A percentile compares a stretch with the other conserved stretches of the same genome.
These are phyloP conservation scores for Colletotrichum destructivum DNA, from an alignment of 2,329 filamentous ascomycete species.

Conservation along the genomic window DNA sequence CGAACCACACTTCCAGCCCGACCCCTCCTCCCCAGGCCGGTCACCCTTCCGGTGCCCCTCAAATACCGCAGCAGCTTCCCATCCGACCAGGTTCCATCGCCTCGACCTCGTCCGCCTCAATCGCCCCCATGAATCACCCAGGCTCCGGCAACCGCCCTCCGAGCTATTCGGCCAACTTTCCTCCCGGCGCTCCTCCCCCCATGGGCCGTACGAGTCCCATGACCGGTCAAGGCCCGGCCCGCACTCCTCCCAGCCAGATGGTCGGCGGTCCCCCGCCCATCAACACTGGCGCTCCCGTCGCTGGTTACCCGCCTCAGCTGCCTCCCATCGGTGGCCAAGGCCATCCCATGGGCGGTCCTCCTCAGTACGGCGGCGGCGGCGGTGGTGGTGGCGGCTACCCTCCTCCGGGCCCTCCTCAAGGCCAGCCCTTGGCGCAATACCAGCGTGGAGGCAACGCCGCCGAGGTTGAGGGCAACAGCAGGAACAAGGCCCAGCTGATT, in stretches of 20 bases:
- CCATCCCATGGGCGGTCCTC: slow-evolving; percentile 57
- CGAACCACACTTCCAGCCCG: slow-evolving; percentile 52
- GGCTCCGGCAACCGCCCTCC: slow-evolving; percentile 73
- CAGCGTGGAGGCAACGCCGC: slow-evolving; percentile 66
- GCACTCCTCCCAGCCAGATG: slow-evolving; percentile 73
- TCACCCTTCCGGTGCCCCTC: slow-evolving; percentile 51
- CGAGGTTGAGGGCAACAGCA: slow-evolving; percentile 89
- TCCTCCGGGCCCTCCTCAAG: slow-evolving; percentile 55
- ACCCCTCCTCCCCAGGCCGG: slow-evolving; percentile 52
- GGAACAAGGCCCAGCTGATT: slow-evolving; percentile 96
- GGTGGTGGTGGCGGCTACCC: slow-evolving; percentile 68
- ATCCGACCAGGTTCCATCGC: slow-evolving; percentile 57
- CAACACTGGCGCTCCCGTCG: slow-evolving; percentile 71
- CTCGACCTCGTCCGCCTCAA: slow-evolving; percentile 62
- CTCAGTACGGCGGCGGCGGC: slow-evolving; percentile 62
- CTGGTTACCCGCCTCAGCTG: slow-evolving; percentile 73
- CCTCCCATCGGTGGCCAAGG: slow-evolving; percentile 50
- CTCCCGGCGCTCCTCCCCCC: slow-evolving; percentile 61
- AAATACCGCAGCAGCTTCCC: slow-evolving; percentile 67
- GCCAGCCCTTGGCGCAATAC: slow-evolving; percentile 52
- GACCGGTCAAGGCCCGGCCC: slow-evolving; percentile 62
- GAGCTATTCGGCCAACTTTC: slow-evolving; percentile 74
- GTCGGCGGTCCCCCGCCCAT: slow-evolving; percentile 76
- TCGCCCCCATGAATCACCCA: slow-evolving; percentile 74
- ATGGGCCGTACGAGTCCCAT: slow-evolving; percentile 70